Percentiles rank a stretch among this genome's conserved stretches.
These are phyloP conservation scores for Berkeleyomyces basicola DNA, from an alignment of 2,329 filamentous ascomycete genomes.

Conservation along the genomic window DNA sequence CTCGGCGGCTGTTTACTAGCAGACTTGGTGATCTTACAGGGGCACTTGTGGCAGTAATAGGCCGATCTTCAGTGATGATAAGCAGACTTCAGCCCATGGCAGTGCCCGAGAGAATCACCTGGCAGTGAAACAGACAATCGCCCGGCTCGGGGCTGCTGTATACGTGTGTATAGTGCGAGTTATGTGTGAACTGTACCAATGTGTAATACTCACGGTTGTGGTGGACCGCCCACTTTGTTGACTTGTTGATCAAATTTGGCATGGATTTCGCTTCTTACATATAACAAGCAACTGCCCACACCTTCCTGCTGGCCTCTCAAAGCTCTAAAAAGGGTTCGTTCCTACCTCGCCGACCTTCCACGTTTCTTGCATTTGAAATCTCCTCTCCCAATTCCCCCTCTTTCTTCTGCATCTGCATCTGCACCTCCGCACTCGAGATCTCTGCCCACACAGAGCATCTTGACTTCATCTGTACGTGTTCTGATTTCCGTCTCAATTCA, in stretches of 20 bases:
- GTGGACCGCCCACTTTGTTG: not conserved
- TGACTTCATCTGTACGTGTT: constrained; percentile 3
- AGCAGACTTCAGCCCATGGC: not conserved
- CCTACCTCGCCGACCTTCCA: not conserved
- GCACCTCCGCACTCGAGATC: not conserved
- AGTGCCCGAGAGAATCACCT: not conserved
- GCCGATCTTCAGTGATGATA: not conserved
- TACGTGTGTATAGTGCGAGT: too few species aligned
- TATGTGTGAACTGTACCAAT: too few species aligned
- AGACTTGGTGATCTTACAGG: not conserved
- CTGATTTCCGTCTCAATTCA: not conserved
- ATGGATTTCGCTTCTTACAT: constrained; percentile 6
- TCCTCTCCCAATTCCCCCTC: constrained; percentile 14
- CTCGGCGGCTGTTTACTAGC: too few species aligned
- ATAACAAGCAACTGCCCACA: constrained; percentile 2
- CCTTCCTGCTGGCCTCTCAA: not conserved
- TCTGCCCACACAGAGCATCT: constrained; percentile 5
- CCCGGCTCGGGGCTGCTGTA: not conserved
- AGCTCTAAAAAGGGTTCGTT: not conserved
- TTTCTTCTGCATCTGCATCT: constrained; percentile 14
- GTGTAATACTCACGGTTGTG: not conserved
- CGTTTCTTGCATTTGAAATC: constrained; percentile 6
- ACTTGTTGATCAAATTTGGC: constrained; percentile 3
- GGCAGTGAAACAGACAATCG: not conserved
- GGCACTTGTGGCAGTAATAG: not conserved